These are phyloP conservation scores for Podospora comata DNA, from an alignment of 495 filamentous ascomycete species.

Conservation along the genomic window DNA sequence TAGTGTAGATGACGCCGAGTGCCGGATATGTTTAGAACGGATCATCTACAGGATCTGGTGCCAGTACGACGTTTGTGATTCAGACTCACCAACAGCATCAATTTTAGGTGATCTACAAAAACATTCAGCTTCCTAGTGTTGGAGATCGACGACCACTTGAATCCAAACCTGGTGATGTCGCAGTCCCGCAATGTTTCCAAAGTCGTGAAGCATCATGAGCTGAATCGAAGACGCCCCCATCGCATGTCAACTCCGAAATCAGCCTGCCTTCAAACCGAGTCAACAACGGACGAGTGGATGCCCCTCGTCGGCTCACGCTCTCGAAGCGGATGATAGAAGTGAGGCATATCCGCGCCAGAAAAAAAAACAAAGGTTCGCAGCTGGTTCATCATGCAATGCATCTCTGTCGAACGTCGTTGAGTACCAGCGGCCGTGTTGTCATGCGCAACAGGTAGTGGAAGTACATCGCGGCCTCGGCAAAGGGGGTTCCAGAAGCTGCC, in stretches of 20 bases:
- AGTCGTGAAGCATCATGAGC: background rate
- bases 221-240: background rate
- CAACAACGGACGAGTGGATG: background rate
- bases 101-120: constrained; percentile 3
- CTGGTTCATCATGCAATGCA: background rate
- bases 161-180: background rate
- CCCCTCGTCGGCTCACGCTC: background rate
- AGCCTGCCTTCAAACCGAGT: background rate
- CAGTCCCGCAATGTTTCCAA: background rate
- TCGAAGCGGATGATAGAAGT: background rate
- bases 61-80: background rate
- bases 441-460: constrained; percentile 21
- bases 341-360: constrained; percentile 27
- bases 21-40: background rate
- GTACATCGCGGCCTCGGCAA: constrained; percentile 29
- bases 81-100: background rate
- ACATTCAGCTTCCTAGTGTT: background rate
- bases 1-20: background rate
- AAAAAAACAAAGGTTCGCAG: background rate
- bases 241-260: background rate
- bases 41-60: background rate
- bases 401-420: constrained; percentile 13
- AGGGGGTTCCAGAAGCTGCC: constrained; percentile 32
- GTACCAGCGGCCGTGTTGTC: constrained; percentile 12
- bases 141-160: background rate